Conservation (phyloP, 345 rosid species). For the Alliaria petiolata region DNA sequence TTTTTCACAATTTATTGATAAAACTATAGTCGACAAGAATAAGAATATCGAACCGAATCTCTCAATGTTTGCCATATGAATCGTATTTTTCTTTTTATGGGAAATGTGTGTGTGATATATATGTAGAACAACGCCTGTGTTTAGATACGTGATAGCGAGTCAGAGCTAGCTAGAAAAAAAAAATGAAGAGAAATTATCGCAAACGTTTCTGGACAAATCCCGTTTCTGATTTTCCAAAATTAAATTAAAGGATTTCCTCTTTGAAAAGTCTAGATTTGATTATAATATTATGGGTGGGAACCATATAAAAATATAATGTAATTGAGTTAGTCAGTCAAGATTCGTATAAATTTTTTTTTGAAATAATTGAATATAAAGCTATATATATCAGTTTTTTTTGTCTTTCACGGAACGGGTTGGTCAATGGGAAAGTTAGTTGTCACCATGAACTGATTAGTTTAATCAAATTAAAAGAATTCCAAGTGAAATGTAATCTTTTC, state of each 20-base stretch:
- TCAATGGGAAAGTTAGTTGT: background rate
- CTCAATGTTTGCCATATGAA: conserved; percentile 6
- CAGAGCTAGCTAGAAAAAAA: background rate
- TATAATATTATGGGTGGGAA: background rate
- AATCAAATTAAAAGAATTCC: background rate
- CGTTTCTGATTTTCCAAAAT: background rate
- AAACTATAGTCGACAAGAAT: background rate
- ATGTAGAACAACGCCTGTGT: background rate
- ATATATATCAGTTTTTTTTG: conserved; percentile 3
- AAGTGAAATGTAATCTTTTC: background rate
- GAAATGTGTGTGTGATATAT: background rate
- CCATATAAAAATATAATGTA: background rate
- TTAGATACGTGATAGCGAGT: background rate
- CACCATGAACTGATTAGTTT: conserved; percentile 18
- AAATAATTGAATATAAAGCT: background rate
- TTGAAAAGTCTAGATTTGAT: background rate
- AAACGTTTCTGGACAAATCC: background rate
- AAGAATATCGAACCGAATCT: background rate
- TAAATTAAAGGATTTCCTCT: background rate
- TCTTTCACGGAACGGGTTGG: conserved; percentile 12
- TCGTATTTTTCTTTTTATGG: background rate
- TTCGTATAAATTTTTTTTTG: conserved; percentile 4
- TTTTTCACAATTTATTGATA: conserved; percentile 6
- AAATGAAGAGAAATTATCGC: background rate
- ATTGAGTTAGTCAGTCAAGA: background rate